A percentile compares a stretch with the other conserved stretches of the same genome.
Evolutionary conservation across 768 basidiomycete genomes (phyloP).

Genomic region (Rickenella mellea): DNA sequence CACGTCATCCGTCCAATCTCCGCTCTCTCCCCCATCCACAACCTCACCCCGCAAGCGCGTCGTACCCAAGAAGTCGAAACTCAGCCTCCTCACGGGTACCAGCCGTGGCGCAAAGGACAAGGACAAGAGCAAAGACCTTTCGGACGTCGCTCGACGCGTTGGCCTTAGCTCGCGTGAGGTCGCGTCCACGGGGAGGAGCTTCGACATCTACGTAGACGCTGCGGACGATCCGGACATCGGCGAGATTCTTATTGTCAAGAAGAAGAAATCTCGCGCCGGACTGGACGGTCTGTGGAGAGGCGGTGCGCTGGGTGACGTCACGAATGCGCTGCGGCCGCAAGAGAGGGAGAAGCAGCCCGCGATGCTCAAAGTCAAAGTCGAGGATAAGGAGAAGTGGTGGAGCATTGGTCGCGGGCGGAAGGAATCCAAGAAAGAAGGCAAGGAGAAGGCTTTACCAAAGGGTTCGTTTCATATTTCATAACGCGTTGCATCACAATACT

Average conservation of each 20-base stretch:
- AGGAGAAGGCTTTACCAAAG: constrained; percentile 25
- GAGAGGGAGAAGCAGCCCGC: constrained; percentile 21
- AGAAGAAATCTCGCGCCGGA: constrained; percentile 57
- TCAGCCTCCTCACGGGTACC: constrained; percentile 32
- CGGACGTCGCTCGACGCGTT: constrained; percentile 49
- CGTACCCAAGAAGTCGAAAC: constrained; percentile 67
- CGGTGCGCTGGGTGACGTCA: constrained; percentile 51
- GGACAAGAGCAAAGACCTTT: constrained; percentile 37
- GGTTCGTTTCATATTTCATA: background rate
- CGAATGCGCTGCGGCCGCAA: constrained; percentile 37
- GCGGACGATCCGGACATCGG: constrained; percentile 54
- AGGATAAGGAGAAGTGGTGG: constrained; percentile 69
- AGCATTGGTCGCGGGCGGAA: constrained; percentile 67
- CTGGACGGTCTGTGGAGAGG: constrained; percentile 48
- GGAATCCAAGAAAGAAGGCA: constrained; percentile 58
- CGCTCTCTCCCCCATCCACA: constrained; percentile 19
- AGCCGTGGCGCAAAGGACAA: constrained; percentile 17
- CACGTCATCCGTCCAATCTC: constrained; percentile 15
- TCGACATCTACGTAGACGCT: constrained; percentile 68
- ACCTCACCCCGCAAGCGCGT: constrained; percentile 30
- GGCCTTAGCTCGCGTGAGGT: constrained; percentile 22
- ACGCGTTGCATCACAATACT: too few species aligned
- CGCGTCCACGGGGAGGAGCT: constrained; percentile 27
- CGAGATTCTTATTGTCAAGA: constrained; percentile 67
- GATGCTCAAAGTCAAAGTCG: constrained; percentile 29